phyloP scores from a whole-genome alignment of 2,329 filamentous ascomycete genomes.

The Fusarium protoensiforme region DNA sequence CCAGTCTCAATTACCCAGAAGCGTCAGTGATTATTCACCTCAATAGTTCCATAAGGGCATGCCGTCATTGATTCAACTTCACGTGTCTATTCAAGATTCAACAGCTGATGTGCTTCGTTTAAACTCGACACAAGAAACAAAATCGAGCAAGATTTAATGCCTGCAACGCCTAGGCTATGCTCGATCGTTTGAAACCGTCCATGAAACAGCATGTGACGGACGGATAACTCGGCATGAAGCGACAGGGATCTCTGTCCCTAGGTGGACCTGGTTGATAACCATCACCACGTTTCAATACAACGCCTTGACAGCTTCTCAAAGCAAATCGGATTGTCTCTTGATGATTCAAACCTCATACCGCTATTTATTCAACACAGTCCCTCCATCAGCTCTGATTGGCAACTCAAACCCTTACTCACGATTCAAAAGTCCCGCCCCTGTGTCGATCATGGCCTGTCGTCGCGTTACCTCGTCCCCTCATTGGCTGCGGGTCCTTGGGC shows the following conservation, averaged over 20 bases:
- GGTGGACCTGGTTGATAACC: background rate
- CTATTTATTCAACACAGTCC: background rate
- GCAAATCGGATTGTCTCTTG: background rate
- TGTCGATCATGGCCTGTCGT: conserved; percentile 24
- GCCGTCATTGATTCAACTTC: background rate
- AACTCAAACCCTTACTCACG: background rate
- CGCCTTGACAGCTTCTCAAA: background rate
- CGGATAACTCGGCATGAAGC: background rate
- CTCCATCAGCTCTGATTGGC: background rate
- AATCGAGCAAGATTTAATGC: background rate
- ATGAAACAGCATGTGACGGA: background rate
- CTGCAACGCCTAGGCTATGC: background rate
- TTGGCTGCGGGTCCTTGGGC: conserved; percentile 28
- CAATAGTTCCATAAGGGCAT: background rate
- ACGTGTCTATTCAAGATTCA: background rate
- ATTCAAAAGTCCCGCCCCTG: conserved; percentile 19
- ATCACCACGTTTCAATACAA: background rate
- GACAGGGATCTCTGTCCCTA: background rate
- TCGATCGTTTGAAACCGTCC: background rate
- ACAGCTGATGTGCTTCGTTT: background rate
- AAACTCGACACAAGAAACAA: background rate
- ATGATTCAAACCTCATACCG: background rate
- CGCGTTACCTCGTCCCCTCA: background rate
- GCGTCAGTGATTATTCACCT: background rate
- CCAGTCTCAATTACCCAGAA: background rate